Conservation (phyloP, 257 asterid species). For the Solanum chiquidenum region DNA sequence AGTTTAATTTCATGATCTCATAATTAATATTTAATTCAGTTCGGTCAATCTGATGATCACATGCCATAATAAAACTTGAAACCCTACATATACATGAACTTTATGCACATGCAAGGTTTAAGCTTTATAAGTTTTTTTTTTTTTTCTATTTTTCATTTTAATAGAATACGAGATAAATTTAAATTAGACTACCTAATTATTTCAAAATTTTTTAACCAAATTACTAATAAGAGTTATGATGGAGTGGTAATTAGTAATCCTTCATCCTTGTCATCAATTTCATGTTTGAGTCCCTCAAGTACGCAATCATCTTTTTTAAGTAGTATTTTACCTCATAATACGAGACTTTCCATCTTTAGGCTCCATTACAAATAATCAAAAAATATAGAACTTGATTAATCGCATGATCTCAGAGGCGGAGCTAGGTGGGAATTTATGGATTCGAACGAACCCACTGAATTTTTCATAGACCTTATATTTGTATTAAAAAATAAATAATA, state of each 20-base stretch:
- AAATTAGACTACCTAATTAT: neutral
- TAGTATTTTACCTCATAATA: neutral
- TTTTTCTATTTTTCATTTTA: neutral
- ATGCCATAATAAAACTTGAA: neutral
- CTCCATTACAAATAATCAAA: neutral
- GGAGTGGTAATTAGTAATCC: neutral
- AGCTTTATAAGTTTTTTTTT: neutral
- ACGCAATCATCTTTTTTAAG: neutral
- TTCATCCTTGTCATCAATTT: neutral
- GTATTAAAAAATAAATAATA: too few species aligned
- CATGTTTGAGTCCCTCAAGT: neutral
- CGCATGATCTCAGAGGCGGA: too few species aligned
- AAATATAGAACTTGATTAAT: neutral
- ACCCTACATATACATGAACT: neutral
- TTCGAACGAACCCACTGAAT: too few species aligned
- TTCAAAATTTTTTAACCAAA: neutral
- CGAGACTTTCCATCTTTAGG: too few species aligned
- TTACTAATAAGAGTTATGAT: accelerated
- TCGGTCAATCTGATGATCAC: neutral
- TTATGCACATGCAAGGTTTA: neutral
- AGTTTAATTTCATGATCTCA: neutral
- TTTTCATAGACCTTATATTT: too few species aligned
- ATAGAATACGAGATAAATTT: neutral
- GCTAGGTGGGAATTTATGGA: too few species aligned
- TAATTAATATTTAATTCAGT: neutral